Conservation (phyloP, 768 basidiomycete genomes). For the Phaeolepiota aurea region DNA sequence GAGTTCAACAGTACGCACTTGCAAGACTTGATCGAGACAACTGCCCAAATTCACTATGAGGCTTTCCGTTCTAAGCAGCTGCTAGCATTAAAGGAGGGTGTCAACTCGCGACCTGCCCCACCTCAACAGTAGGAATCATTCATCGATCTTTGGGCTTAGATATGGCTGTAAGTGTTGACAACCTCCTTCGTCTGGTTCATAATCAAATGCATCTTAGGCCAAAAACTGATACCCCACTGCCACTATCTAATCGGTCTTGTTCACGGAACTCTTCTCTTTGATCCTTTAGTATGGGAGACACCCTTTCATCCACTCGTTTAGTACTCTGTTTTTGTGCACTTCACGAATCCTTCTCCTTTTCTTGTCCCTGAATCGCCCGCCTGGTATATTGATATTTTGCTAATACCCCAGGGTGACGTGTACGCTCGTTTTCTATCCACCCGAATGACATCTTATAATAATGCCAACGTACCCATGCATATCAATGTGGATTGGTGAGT, state of each 20-base stretch:
- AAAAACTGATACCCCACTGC: constrained; percentile 13
- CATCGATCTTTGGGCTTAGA: not conserved
- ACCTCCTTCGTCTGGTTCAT: not conserved
- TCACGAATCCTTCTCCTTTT: not conserved
- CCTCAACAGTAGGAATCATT: constrained; percentile 20
- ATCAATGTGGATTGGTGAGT: too few relatives aligned
- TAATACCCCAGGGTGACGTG: not conserved
- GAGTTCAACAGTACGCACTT: constrained; percentile 68
- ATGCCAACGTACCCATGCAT: too few relatives aligned
- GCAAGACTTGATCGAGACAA: constrained; percentile 98
- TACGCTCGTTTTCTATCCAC: not conserved
- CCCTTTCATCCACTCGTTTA: not conserved
- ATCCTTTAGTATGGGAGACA: not conserved
- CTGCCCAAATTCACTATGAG: constrained; percentile 98
- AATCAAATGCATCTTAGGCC: not conserved
- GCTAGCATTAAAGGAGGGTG: constrained; percentile 93
- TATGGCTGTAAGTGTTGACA: not conserved
- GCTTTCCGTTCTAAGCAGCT: constrained; percentile 99
- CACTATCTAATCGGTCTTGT: not conserved
- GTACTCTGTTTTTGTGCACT: not conserved
- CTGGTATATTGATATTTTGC: not conserved
- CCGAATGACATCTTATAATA: not conserved
- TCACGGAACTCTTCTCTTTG: not conserved
- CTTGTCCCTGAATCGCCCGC: not conserved
- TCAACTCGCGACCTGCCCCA: constrained; percentile 54